Percentiles rank a stretch among this genome's conserved stretches.
These are phyloP conservation scores for Podospora australis DNA, from an alignment of 495 filamentous ascomycete genomes.

Conservation along the genomic window DNA sequence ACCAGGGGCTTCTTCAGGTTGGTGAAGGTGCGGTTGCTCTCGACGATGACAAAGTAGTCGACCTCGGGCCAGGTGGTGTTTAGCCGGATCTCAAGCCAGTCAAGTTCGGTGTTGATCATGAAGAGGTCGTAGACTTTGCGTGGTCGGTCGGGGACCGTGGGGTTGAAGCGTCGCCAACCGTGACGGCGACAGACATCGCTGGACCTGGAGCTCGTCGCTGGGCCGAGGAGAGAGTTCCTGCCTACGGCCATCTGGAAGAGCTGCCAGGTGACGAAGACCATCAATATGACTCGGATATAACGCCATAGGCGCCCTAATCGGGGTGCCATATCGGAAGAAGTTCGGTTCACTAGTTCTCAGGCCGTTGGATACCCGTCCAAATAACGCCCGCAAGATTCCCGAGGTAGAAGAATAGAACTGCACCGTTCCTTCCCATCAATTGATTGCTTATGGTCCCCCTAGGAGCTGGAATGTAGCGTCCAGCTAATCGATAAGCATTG, in stretches of 20 bases:
- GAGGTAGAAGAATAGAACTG: too few species aligned
- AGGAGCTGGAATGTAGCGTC: too few species aligned
- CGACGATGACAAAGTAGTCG: constrained; percentile 54
- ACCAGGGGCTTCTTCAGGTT: constrained; percentile 41
- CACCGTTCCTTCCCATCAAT: too few species aligned
- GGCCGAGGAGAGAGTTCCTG: background rate
- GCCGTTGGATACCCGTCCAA: too few species aligned
- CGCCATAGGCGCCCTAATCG: constrained; percentile 8
- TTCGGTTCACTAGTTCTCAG: background rate
- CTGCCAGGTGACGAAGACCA: constrained; percentile 5
- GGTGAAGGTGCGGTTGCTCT: constrained; percentile 45
- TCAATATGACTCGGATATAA: constrained; percentile 3
- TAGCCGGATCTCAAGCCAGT: constrained; percentile 54
- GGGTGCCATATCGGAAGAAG: constrained; percentile 1
- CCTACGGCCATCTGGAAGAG: constrained; percentile 3
- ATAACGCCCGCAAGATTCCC: too few species aligned
- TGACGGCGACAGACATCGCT: constrained; percentile 31
- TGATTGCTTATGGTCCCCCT: too few species aligned
- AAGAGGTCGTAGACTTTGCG: constrained; percentile 52
- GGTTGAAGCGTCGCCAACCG: constrained; percentile 33
- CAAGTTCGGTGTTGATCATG: constrained; percentile 49
- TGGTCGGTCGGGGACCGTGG: constrained; percentile 3
- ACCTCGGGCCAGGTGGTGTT: constrained; percentile 42
- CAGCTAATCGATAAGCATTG: too few species aligned
- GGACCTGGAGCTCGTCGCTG: background rate